phyloP scores from a whole-genome alignment of 1,284 basidiomycete genomes.

The Violaceomyces palustris region DNA sequence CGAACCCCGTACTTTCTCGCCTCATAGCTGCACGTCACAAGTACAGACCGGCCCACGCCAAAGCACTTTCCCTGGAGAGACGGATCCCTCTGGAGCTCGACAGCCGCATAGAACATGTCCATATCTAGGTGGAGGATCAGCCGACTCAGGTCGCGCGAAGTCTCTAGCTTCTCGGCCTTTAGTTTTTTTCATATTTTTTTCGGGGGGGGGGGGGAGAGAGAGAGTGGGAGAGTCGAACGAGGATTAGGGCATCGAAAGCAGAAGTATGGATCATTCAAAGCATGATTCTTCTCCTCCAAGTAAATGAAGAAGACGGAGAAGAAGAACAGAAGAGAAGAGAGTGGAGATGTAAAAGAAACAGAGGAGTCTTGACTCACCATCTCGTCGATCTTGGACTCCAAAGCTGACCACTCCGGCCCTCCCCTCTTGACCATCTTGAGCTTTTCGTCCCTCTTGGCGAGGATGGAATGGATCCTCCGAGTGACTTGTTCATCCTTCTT shows the following conservation, averaged over 20 bases:
- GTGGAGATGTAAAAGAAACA: too few relatives aligned
- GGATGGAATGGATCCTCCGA: conserved; percentile 60
- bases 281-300: too few relatives aligned
- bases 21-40: conserved; percentile 48
- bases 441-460: conserved; percentile 30
- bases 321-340: too few relatives aligned
- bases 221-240: background rate
- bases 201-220: too few relatives aligned
- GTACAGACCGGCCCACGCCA: conserved; percentile 44
- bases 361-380: too few relatives aligned
- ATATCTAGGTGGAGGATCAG: conserved; percentile 72
- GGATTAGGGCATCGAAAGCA: too few relatives aligned
- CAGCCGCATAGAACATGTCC: conserved; percentile 49
- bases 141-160: conserved; percentile 71
- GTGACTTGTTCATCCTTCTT: conserved; percentile 74
- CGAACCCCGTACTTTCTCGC: conserved; percentile 65
- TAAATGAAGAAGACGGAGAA: too few relatives aligned
- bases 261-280: too few relatives aligned
- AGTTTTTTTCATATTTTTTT: too few relatives aligned
- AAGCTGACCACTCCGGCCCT: conserved; percentile 24
- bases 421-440: conserved; percentile 12
- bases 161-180: conserved; percentile 68
- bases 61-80: conserved; percentile 61
- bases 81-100: conserved; percentile 70
- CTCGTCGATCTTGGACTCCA: conserved; percentile 33